Evolutionary conservation across 75 land plant genomes (phyloP).

Genomic region (Pinus tabuliformis): DNA sequence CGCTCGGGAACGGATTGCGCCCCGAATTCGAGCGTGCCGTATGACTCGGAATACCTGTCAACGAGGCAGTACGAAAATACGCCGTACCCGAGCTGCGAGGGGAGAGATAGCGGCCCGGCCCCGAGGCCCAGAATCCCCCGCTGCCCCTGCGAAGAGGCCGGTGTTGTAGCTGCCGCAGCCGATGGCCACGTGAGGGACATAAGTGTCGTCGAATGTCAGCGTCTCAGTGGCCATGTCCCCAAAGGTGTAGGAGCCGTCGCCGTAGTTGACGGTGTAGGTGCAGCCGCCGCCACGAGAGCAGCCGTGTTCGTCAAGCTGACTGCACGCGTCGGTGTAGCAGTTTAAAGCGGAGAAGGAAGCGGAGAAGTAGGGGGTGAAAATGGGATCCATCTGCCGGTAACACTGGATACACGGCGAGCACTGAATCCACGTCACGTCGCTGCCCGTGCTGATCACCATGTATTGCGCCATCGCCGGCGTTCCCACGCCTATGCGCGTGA

Average conservation of each 20-base stretch:
- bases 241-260: conserved; percentile 80
- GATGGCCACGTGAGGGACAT: conserved; percentile 42
- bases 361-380: too few species aligned
- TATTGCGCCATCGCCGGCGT: too few species aligned
- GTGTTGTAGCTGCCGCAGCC: conserved; percentile 83
- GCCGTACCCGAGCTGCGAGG: conserved; percentile 49
- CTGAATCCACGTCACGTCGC: too few species aligned
- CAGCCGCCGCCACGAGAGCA: conserved; percentile 38
- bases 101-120: conserved; percentile 57
- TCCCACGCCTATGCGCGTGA: too few species aligned
- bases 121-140: conserved; percentile 82
- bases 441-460: too few species aligned
- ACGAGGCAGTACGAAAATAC: conserved; percentile 72
- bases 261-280: conserved; percentile 65
- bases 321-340: conserved; percentile 30
- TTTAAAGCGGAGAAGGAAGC: too few species aligned
- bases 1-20: conserved; percentile 35
- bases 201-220: conserved; percentile 44
- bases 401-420: too few species aligned
- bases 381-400: too few species aligned
- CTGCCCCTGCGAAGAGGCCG: conserved; percentile 79
- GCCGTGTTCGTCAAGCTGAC: conserved; percentile 28
- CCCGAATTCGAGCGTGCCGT: conserved; percentile 47
- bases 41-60: conserved; percentile 24
- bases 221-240: conserved; percentile 76